Evolutionary conservation across 2,329 filamentous ascomycete genomes (phyloP), one percentile per base, ranked within the genome.

Genomic region (Pochonia chlamydosporia): DNA sequence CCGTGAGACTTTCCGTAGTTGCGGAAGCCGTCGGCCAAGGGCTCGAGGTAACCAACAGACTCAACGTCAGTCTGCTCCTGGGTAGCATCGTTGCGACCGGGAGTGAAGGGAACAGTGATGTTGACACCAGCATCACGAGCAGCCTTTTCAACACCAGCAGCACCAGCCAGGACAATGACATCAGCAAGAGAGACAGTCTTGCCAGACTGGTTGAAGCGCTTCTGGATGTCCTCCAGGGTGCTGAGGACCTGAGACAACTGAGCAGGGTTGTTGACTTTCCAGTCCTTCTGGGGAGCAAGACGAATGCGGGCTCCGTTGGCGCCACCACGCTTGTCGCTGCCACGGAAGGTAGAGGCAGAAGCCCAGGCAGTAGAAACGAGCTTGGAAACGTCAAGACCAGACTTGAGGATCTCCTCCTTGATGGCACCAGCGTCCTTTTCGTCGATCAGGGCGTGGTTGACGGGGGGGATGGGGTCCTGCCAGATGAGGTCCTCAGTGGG

Each of bases 171-270:
- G 7, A 91, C 85, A 56, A 91, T 89, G 35, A 90, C 69, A 59
- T 91, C 87, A 40, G 87, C 86, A n/a, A 90, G 61, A 0, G 87
- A 90, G 3, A 91, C 78, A 67, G 85, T 81, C 80, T 89, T 87
- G 60, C 75, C 75, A 4, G 62, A 60, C 59, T 77, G 74, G 70
- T 87, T 85, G 71, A 87, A 89, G 45, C 78, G 73, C 55, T 76
- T 68, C 71, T 89, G 84, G 6, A 91, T 68, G 21, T 64, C 64
- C 67, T 88, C 82, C 5, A 90, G 71, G 0, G 76, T 73, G 23
- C 61, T 59, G 31, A 90, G 71, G 3, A 86, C 80, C 63, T 84
- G 70, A 47, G 69, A 67, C 35, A 90, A 71, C 66, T 85, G 78
- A 2, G 73, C 57, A 24, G 85, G 85, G 72, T 88, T 86, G 78